These are phyloP conservation scores for Monosporascus ibericus DNA, from an alignment of 2,329 filamentous ascomycete species.

Conservation along the genomic window DNA sequence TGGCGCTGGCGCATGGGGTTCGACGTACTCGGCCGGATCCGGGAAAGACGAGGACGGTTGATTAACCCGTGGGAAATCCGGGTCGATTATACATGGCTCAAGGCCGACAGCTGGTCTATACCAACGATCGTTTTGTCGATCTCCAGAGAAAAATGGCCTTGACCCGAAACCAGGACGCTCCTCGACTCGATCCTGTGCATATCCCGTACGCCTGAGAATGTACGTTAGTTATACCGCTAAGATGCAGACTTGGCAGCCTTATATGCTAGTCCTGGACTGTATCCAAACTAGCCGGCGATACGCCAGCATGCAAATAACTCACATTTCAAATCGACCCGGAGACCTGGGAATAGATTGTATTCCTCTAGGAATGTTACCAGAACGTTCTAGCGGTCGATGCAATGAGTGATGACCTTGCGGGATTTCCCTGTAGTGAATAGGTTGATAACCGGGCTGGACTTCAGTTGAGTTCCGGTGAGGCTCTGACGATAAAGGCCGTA, in stretches of 20 bases:
- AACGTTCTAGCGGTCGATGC: conserved; percentile 7
- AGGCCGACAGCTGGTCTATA: conserved; percentile 5
- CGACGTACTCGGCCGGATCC: conserved; percentile 10
- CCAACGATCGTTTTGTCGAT: not conserved
- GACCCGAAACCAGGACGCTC: not conserved
- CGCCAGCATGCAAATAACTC: conserved; percentile 7
- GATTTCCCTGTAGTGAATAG: conserved; percentile 8
- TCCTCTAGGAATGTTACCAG: conserved; percentile 5
- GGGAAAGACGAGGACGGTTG: conserved; percentile 14
- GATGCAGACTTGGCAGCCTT: not conserved
- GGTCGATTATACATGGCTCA: conserved; percentile 1
- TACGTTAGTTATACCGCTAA: not conserved
- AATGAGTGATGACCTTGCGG: conserved; percentile 5
- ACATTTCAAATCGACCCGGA: conserved; percentile 13
- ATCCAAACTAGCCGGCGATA: not conserved
- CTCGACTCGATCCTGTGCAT: not conserved
- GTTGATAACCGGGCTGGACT: conserved; percentile 2
- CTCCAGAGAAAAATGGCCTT: not conserved
- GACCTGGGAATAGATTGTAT: conserved; percentile 5
- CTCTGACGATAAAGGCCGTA: not conserved
- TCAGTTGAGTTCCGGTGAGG: conserved; percentile 3
- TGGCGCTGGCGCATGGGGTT: conserved; percentile 9
- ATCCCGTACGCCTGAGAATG: not conserved
- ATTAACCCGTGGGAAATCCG: conserved; percentile 8
- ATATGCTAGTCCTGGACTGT: not conserved